phyloP scores from a whole-genome alignment of 345 rosid genomes.

The Rhizophora mangle region DNA sequence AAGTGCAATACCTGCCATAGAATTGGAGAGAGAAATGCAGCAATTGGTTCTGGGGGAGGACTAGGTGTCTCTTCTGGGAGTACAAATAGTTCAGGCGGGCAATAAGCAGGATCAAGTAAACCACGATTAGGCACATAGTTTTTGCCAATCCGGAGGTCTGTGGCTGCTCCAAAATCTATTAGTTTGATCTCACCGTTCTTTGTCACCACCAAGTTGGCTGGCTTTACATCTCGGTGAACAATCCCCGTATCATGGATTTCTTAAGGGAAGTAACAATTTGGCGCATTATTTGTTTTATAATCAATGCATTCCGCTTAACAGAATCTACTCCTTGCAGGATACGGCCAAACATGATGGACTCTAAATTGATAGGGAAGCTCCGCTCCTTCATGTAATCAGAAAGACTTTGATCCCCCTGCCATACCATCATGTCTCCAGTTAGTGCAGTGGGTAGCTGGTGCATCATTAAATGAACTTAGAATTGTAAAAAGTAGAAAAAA shows the following conservation, averaged over 20 bases:
- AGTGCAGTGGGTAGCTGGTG: slow-evolving; percentile 12
- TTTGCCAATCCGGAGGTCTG: slow-evolving; percentile 97
- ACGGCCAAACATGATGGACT: slow-evolving; percentile 80
- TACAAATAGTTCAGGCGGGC: slow-evolving; percentile 91
- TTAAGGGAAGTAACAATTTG: slow-evolving; percentile 81
- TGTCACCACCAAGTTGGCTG: slow-evolving; percentile 88
- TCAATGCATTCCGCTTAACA: slow-evolving; percentile 63
- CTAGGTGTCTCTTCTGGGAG: slow-evolving; percentile 91
- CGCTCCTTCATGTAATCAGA: slow-evolving; percentile 88
- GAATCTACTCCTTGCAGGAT: slow-evolving; percentile 76
- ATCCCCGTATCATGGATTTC: slow-evolving; percentile 88
- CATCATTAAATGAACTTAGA: slow-evolving; percentile 14
- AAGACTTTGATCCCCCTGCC: slow-evolving; percentile 81
- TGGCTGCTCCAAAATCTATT: slow-evolving; percentile 94
- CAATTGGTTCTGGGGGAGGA: slow-evolving; percentile 94
- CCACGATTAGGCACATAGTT: slow-evolving; percentile 65
- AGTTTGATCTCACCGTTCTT: slow-evolving; percentile 88
- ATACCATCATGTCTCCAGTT: slow-evolving; percentile 34
- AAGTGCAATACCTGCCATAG: slow-evolving; percentile 67
- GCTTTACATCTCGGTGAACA: slow-evolving; percentile 91
- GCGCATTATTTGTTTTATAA: slow-evolving; percentile 91
- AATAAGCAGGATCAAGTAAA: slow-evolving; percentile 86
- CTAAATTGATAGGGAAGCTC: slow-evolving; percentile 78
- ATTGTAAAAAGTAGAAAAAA: neutral
- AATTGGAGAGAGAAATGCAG: slow-evolving; percentile 85